A percentile compares a stretch with the other conserved stretches of the same genome.
Conservation (phyloP, 164 flowering plant genomes). For the Aristolochia contorta region DNA sequence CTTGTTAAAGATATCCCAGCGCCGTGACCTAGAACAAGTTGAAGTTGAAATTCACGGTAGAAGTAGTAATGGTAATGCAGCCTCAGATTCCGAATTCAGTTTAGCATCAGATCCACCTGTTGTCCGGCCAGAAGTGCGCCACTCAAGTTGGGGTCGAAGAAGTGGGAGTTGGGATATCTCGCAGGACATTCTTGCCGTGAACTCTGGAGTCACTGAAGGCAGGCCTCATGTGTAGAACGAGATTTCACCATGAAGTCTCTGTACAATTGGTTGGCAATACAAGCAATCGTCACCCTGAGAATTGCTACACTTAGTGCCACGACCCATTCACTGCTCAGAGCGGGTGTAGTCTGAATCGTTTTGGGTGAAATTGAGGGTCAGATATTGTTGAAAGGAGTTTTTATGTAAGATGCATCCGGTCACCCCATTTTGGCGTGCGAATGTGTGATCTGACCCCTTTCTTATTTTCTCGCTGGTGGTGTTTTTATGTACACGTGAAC, state of each 20-base stretch:
- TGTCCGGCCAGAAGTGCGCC: constrained; percentile 37
- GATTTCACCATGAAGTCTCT: background rate
- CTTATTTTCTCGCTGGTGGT: background rate
- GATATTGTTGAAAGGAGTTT: no score
- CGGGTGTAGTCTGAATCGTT: background rate
- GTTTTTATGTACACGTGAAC: background rate
- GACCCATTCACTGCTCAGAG: background rate
- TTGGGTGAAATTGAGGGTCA: background rate
- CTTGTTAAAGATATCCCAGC: constrained; percentile 69
- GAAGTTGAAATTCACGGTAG: constrained; percentile 62
- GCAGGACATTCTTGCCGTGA: constrained; percentile 32
- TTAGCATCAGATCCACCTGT: constrained; percentile 37
- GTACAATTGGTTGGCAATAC: background rate
- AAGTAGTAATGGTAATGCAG: constrained; percentile 52
- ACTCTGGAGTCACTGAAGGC: constrained; percentile 28
- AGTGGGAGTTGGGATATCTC: constrained; percentile 74
- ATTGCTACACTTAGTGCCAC: background rate
- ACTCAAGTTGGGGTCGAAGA: constrained; percentile 59
- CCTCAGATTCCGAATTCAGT: constrained; percentile 43
- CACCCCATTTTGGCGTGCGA: background rate
- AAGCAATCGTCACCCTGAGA: background rate
- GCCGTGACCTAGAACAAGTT: constrained; percentile 57
- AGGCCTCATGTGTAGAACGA: constrained; percentile 23
- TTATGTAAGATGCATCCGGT: no score
- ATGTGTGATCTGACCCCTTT: background rate